Conservation (phyloP, 345 rosid species). For the Trapa incisa region DNA sequence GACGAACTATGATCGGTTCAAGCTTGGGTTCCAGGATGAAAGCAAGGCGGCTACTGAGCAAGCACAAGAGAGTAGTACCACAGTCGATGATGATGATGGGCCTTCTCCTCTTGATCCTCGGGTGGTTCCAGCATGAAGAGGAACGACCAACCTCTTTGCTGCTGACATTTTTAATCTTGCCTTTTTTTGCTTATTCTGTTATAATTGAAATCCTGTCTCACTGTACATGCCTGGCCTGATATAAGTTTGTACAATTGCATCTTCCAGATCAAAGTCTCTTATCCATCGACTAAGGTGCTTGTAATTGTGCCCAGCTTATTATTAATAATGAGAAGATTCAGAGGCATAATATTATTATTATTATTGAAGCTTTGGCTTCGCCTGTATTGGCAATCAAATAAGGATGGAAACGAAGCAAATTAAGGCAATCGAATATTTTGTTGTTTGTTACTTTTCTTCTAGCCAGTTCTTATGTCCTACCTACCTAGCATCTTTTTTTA, state of each 20-base stretch:
- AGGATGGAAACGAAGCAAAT: too few relatives aligned
- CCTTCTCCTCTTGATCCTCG: constrained; percentile 46
- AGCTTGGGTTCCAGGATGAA: constrained; percentile 53
- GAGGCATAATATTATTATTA: background rate
- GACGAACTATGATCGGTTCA: constrained; percentile 67
- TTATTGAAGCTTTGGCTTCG: too few relatives aligned
- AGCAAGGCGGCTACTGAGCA: constrained; percentile 13
- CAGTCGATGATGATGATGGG: constrained; percentile 40
- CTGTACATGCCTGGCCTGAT: background rate
- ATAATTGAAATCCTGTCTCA: background rate
- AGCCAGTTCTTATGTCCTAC: too few relatives aligned
- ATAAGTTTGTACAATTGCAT: background rate
- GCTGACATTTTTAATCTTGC: background rate
- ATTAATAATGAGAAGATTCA: background rate
- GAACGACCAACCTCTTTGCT: background rate
- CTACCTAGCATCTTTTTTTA: too few relatives aligned
- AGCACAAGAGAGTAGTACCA: constrained; percentile 13
- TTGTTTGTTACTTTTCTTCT: too few relatives aligned
- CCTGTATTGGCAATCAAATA: too few relatives aligned
- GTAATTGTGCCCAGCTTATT: too few relatives aligned
- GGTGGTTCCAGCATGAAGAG: constrained; percentile 43
- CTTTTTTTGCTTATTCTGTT: background rate
- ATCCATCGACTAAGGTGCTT: background rate
- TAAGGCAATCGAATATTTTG: too few relatives aligned
- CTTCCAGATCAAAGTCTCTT: background rate